A percentile compares a stretch with the other conserved stretches of the same genome.
These are phyloP conservation scores for Baorangia bicolor DNA, from an alignment of 768 basidiomycete species.

Conservation along the genomic window DNA sequence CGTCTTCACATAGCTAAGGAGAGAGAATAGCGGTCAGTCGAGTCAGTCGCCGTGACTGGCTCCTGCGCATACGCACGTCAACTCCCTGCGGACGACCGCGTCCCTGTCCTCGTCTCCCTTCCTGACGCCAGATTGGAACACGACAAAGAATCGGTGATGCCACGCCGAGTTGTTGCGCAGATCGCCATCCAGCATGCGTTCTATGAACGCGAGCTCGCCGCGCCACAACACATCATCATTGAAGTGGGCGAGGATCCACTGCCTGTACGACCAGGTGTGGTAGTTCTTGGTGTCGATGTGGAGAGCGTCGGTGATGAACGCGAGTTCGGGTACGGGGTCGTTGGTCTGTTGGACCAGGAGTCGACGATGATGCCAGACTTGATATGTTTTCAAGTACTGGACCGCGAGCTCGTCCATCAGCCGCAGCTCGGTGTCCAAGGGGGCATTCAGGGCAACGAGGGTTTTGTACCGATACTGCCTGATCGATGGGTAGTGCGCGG, in stretches of 20 bases:
- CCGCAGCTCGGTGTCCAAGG: constrained; percentile 73
- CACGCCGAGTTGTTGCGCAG: constrained; percentile 96
- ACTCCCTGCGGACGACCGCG: constrained; percentile 62
- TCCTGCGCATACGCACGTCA: constrained; percentile 55
- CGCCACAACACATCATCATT: constrained; percentile 69
- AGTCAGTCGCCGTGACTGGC: not conserved
- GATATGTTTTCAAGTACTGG: constrained; percentile 89
- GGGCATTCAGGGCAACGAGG: constrained; percentile 60
- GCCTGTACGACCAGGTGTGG: constrained; percentile 97
- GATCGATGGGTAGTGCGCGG: not conserved
- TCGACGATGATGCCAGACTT: constrained; percentile 95
- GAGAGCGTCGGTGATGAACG: constrained; percentile 73
- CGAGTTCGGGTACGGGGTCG: constrained; percentile 65
- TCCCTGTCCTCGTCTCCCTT: constrained; percentile 61
- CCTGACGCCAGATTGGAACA: constrained; percentile 65
- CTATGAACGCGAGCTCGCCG: constrained; percentile 73
- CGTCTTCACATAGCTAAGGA: constrained; percentile 72
- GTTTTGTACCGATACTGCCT: constrained; percentile 98
- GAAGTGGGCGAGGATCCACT: constrained; percentile 90
- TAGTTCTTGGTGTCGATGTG: constrained; percentile 91
- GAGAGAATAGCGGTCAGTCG: not conserved
- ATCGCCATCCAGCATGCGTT: constrained; percentile 68
- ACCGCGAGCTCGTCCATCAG: constrained; percentile 89
- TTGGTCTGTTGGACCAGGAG: constrained; percentile 62
- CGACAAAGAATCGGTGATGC: constrained; percentile 93